phyloP scores from a whole-genome alignment of 31 red algal species.

The Porphyra umbilicalis region DNA sequence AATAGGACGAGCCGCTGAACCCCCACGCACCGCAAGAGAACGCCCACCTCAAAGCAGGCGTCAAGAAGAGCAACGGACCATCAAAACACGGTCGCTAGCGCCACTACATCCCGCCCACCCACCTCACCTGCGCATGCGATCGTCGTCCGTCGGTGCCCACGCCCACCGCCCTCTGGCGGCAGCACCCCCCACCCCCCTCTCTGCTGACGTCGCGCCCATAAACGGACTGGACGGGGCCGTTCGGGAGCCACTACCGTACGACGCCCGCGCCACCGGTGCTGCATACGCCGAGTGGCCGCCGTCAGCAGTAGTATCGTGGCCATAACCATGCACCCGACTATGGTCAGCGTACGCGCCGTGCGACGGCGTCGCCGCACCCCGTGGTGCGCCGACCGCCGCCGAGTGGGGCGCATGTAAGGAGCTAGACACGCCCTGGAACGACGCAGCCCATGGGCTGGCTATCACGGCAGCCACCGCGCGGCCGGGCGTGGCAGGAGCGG shows the following conservation, averaged over 20 bases:
- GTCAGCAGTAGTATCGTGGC: neutral
- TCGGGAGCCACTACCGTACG: neutral
- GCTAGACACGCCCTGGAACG: too few species aligned
- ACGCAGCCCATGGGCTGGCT: too few species aligned
- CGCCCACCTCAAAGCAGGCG: too few species aligned
- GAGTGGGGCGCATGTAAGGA: too few species aligned
- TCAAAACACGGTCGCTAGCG: too few species aligned
- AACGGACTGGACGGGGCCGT: neutral
- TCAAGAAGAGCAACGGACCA: too few species aligned
- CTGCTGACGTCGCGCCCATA: neutral
- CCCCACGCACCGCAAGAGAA: too few species aligned
- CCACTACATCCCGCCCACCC: too few species aligned
- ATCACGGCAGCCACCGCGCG: too few species aligned
- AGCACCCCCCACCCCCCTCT: neutral
- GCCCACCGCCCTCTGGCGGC: neutral
- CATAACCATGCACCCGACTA: neutral
- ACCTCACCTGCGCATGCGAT: neutral
- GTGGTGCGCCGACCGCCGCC: neutral
- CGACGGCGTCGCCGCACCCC: neutral
- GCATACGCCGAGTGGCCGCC: neutral
- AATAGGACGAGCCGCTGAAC: too few species aligned
- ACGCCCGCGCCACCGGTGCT: neutral
- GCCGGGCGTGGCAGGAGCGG: neutral
- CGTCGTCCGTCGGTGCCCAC: neutral
- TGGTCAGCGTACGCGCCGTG: neutral